These are phyloP conservation scores for Colletotrichum chlorophyti DNA, from an alignment of 2,329 filamentous ascomycete genomes.

Conservation along the genomic window DNA sequence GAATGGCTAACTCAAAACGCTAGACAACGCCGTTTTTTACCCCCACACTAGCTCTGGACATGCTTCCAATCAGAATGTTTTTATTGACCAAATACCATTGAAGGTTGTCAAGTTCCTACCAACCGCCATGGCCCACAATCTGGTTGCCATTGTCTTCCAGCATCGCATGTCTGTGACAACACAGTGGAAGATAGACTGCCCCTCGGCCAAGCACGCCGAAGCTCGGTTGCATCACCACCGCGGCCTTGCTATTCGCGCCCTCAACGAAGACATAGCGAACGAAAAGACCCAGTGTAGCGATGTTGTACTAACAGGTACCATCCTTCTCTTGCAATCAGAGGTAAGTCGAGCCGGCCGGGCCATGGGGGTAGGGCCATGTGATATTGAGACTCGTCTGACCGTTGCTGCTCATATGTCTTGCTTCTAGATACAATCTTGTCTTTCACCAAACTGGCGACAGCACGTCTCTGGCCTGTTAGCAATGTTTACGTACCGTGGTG, in stretches of 20 bases:
- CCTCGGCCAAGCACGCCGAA: conserved; percentile 10
- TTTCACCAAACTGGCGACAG: conserved; percentile 21
- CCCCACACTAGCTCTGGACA: conserved; percentile 31
- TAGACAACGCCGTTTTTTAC: conserved; percentile 30
- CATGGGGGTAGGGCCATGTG: too few relatives aligned
- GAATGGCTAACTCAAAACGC: rapidly evolving
- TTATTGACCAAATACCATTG: conserved; percentile 37
- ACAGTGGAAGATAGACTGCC: conserved; percentile 16
- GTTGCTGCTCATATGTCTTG: too few relatives aligned
- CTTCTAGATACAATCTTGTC: conserved; percentile 23
- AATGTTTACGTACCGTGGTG: conserved; percentile 20
- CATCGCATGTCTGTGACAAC: conserved; percentile 21
- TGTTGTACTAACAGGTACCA: conserved; percentile 22
- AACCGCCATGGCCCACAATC: conserved; percentile 12
- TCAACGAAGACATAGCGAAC: conserved; percentile 27
- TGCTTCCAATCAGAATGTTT: conserved; percentile 26
- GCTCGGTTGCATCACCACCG: conserved; percentile 25
- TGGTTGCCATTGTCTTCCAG: conserved; percentile 21
- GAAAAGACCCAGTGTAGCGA: conserved; percentile 14
- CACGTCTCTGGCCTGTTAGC: conserved; percentile 27
- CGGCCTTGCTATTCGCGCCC: conserved; percentile 23
- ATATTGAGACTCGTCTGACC: too few relatives aligned
- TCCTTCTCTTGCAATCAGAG: conserved; percentile 21
- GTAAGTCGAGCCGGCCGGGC: conserved; percentile 1
- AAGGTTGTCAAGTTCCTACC: conserved; percentile 9